Evolutionary conservation across 345 rosid genomes (phyloP), one percentile per base, ranked within the genome.

Genomic region (Moricandia moricandioides): DNA sequence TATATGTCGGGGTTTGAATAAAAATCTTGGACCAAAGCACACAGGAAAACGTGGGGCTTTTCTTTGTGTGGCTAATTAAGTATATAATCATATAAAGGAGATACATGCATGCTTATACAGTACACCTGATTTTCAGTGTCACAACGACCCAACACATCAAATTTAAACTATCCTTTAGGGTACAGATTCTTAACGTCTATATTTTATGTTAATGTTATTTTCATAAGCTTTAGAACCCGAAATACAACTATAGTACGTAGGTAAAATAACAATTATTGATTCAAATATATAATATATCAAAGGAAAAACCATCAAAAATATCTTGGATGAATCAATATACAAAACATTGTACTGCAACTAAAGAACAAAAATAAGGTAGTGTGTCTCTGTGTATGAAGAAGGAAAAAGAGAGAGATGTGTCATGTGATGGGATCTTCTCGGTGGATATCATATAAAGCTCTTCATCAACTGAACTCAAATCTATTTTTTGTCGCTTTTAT

Each of bases 381-480:
- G 74, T 54, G 57, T 73, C 45, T 65, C 40, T 59, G 62, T 67
- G 31, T 62, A 26, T 26, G 45, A 17, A 67, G 14, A 52, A 51
- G 56, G 17, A 27, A 10, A 75, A 63, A 30, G 35, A 69, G 49
- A 49, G 34, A 57, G 26, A 16, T 69, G 79, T 30, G 79, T 39
- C 51, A 62, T 52, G 80, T 76, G 71, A 63, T 76, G 75, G 65
- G 75, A 63, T 40, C 14, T 76, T 63, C 59, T 76, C 24, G 40
- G 80, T 70, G 80, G 75, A 70, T 70, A 63, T 75, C 62, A 37
- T 63, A 37, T 69, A 76, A 70, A 63, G 75, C 60, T 70, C 30
- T 69, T 70, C 69, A 31, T 63, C 55, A 67, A n/a, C 54, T 52
- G 6, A 69, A 69, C 79, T 17, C 65, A 56, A 21, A 70, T 63